Percentiles rank a stretch among this genome's conserved stretches.
These are phyloP conservation scores for Remersonia thermophila DNA, from an alignment of 2,329 filamentous ascomycete species.

Conservation along the genomic window DNA sequence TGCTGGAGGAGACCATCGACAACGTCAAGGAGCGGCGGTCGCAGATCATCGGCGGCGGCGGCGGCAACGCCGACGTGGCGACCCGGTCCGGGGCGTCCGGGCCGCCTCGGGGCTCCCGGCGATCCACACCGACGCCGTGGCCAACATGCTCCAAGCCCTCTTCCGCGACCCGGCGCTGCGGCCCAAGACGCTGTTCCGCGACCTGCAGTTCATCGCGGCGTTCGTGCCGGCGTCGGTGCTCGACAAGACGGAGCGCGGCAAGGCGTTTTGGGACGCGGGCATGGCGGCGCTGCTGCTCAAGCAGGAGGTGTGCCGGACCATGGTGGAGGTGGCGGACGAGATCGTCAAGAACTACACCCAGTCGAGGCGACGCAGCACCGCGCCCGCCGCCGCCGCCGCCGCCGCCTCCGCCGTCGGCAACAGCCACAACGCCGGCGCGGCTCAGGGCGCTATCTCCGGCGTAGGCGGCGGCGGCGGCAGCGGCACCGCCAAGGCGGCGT, in stretches of 20 bases:
- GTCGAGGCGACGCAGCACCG: conserved; percentile 31
- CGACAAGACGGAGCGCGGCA: conserved; percentile 51
- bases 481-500: background rate
- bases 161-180: conserved; percentile 56
- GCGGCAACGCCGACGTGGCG: conserved; percentile 30
- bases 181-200: conserved; percentile 71
- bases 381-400: conserved; percentile 3
- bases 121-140: conserved; percentile 49
- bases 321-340: conserved; percentile 49
- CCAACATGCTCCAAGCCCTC: conserved; percentile 52
- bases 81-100: conserved; percentile 25
- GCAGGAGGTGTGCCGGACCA: conserved; percentile 73
- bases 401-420: too few species aligned
- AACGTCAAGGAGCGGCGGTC: conserved; percentile 57
- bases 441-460: too few species aligned
- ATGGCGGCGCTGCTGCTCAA: conserved; percentile 82
- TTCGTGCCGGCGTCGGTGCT: conserved; percentile 50
- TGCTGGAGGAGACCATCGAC: conserved; percentile 55
- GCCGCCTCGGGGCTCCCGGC: conserved; percentile 32
- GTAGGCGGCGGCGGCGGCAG: too few species aligned
- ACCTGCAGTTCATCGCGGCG: conserved; percentile 61
- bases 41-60: conserved; percentile 29
- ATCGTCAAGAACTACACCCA: conserved; percentile 50
- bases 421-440: too few species aligned
- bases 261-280: conserved; percentile 83